A percentile compares a stretch with the other conserved stretches of the same genome.
These are phyloP conservation scores for Elsinoe fawcettii DNA, from an alignment of 2,329 filamentous ascomycete species.

Conservation along the genomic window DNA sequence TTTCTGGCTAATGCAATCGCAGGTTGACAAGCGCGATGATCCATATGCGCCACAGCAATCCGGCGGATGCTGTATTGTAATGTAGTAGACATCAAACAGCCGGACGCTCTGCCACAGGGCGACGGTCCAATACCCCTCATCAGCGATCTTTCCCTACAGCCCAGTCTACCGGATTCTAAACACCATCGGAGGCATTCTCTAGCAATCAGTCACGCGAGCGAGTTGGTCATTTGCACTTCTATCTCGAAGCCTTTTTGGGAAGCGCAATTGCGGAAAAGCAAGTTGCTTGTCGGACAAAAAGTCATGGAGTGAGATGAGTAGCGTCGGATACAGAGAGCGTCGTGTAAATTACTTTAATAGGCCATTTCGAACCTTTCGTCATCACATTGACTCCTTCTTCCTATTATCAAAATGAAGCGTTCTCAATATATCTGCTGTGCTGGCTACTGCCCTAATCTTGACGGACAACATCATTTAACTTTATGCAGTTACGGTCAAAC, in stretches of 20 bases:
- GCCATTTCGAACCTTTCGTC: conserved; percentile 1
- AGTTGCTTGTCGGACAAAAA: not conserved
- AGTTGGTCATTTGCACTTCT: conserved; percentile 15
- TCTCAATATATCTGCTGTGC: too few relatives aligned
- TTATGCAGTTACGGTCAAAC: too few relatives aligned
- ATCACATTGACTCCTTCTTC: not conserved
- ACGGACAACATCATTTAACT: too few relatives aligned
- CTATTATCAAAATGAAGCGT: too few relatives aligned
- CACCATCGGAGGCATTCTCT: conserved; percentile 6
- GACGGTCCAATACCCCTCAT: not conserved
- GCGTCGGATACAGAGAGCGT: conserved; percentile 1
- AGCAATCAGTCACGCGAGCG: conserved; percentile 7
- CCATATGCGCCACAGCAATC: conserved; percentile 96
- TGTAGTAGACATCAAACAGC: conserved; percentile 50
- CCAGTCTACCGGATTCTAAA: not conserved
- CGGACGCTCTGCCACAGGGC: not conserved
- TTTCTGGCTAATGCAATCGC: conserved; percentile 17
- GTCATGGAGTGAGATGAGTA: not conserved
- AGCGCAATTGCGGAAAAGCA: conserved; percentile 9
- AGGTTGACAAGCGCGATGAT: conserved; percentile 90
- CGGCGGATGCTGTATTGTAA: conserved; percentile 87
- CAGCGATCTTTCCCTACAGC: not conserved
- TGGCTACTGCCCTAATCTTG: too few relatives aligned
- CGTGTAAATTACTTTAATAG: conserved; percentile 14
- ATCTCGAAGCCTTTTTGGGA: not conserved